Evolutionary conservation across 345 rosid species (phyloP).

Genomic region (Populus euphratica): DNA sequence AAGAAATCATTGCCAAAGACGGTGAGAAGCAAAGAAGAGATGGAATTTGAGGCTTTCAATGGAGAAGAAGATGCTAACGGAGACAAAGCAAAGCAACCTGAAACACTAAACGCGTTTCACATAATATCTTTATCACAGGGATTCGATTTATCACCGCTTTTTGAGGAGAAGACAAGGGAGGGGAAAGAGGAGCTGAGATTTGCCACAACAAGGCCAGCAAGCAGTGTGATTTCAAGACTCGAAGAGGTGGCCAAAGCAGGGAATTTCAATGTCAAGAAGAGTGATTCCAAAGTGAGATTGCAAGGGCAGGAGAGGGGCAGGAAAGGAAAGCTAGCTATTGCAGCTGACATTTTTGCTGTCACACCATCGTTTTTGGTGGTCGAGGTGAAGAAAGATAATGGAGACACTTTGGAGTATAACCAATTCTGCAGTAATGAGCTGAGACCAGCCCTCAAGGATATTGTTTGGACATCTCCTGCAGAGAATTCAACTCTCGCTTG

Average conservation of each 20-base stretch:
- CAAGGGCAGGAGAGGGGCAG: constrained; percentile 78
- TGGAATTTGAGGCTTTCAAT: constrained; percentile 32
- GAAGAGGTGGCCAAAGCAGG: constrained; percentile 68
- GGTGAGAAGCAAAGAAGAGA: constrained; percentile 19
- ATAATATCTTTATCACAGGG: constrained; percentile 85
- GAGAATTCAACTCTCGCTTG: constrained; percentile 48
- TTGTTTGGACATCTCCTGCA: constrained; percentile 58
- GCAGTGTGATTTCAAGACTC: constrained; percentile 74
- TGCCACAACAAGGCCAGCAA: constrained; percentile 71
- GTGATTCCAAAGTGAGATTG: constrained; percentile 63
- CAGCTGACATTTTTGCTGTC: constrained; percentile 72
- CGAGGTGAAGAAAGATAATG: constrained; percentile 86
- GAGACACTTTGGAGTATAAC: constrained; percentile 85
- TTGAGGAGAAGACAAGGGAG: constrained; percentile 81
- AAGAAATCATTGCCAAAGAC: constrained; percentile 44
- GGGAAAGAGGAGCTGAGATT: constrained; percentile 79
- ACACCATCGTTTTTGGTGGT: constrained; percentile 73
- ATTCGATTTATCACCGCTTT: constrained; percentile 76
- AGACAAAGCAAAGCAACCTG: constrained; percentile 42
- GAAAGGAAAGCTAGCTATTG: constrained; percentile 75
- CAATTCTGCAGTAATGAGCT: constrained; percentile 80
- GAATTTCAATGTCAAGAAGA: constrained; percentile 68
- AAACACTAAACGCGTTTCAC: constrained; percentile 81
- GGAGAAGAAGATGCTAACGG: constrained; percentile 14
- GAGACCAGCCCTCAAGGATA: constrained; percentile 88